Conservation (phyloP, 768 basidiomycete species). For the Termitomyces sp. region DNA sequence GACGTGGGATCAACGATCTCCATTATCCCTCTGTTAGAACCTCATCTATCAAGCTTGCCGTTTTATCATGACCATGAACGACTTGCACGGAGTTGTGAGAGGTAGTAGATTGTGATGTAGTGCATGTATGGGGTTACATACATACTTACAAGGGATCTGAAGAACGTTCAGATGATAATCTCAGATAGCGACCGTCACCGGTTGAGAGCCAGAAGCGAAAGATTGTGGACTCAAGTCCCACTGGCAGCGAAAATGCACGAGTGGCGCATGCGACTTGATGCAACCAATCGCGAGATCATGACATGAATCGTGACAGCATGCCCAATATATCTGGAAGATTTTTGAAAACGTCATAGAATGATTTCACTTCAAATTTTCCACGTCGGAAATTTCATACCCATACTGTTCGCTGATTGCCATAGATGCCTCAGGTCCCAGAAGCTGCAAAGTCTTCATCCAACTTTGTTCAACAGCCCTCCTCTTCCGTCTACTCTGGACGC, state of each 20-base stretch:
- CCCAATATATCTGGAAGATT: no score
- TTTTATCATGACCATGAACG: neutral
- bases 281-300: neutral
- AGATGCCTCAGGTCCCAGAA: constrained; percentile 10
- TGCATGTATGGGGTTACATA: neutral
- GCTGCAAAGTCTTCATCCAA: constrained; percentile 7
- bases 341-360: no score
- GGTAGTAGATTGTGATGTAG: neutral
- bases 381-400: neutral
- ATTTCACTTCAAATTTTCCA: neutral
- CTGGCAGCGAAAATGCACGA: neutral
- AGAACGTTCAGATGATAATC: neutral
- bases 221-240: neutral
- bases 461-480: constrained; percentile 1
- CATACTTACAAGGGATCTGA: neutral
- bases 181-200: neutral
- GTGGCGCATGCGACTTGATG: neutral
- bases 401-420: constrained; percentile 1
- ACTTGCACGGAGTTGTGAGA: neutral
- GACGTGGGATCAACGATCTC: neutral
- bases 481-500: constrained; percentile 1
- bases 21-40: neutral
- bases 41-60: neutral
- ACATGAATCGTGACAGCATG: neutral
- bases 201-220: neutral